These are phyloP conservation scores for Umbelopsis sp. DNA, from an alignment of 371 early-diverging fungal species.

Conservation along the genomic window DNA sequence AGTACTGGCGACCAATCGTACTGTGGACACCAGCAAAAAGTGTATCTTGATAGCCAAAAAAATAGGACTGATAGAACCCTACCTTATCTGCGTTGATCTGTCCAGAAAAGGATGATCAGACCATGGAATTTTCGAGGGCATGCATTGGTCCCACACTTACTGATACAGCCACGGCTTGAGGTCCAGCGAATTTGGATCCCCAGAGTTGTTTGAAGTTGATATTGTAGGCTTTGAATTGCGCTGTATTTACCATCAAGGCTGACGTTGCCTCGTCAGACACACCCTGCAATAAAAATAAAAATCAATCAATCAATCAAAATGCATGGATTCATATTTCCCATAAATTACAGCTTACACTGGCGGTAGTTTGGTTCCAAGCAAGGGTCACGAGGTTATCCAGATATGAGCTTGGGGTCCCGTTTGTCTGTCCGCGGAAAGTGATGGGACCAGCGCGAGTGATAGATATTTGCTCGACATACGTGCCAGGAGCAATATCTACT, in stretches of 20 bases:
- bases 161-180: not conserved
- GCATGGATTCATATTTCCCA: not conserved
- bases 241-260: constrained; percentile 13
- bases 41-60: constrained; percentile 42
- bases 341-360: not conserved
- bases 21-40: constrained; percentile 25
- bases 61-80: constrained; percentile 25
- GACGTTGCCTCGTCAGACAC: constrained; percentile 16
- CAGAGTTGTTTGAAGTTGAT: constrained; percentile 6
- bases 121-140: not conserved
- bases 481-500: constrained; percentile 24
- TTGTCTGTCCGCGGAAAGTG: constrained; percentile 17
- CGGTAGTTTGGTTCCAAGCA: not conserved
- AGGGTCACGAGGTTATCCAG: constrained; percentile 4
- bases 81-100: constrained; percentile 1
- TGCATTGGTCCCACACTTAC: not conserved
- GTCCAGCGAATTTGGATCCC: not conserved
- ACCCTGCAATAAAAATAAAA: not conserved
- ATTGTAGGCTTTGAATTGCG: constrained; percentile 18
- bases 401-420: not conserved
- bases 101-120: not conserved
- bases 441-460: constrained; percentile 21
- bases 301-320: too few relatives aligned
- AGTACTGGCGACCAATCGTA: constrained; percentile 27
- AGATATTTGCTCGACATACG: constrained; percentile 22